Evolutionary conservation across 2,329 filamentous ascomycete genomes (phyloP).

Genomic region (Diplodia mutila): DNA sequence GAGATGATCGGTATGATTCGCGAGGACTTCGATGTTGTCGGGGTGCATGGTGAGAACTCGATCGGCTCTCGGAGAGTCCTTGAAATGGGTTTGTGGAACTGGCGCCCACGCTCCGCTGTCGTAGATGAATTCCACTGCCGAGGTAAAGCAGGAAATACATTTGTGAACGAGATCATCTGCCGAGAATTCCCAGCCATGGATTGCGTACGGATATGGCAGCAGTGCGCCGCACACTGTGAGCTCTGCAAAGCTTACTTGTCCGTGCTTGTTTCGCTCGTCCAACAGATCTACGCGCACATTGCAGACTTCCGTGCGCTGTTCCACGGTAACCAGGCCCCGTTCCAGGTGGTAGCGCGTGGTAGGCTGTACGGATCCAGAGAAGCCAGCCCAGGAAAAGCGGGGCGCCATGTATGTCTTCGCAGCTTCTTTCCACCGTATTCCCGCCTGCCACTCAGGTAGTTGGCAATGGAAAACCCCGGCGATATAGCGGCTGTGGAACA

Average conservation of each 20-base stretch:
- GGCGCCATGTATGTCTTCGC: background rate
- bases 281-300: background rate
- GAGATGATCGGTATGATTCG: too few species aligned
- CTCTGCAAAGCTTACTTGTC: background rate
- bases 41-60: too few species aligned
- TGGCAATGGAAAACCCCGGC: background rate
- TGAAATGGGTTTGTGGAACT: too few species aligned
- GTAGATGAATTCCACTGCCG: too few species aligned
- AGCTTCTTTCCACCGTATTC: too few species aligned
- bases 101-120: too few species aligned
- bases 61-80: too few species aligned
- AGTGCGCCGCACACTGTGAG: background rate
- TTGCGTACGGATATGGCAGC: background rate
- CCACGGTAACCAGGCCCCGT: background rate
- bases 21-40: too few species aligned
- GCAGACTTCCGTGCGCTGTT: background rate
- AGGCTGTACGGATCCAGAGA: background rate
- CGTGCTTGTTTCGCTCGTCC: background rate
- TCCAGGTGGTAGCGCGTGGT: background rate
- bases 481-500: background rate
- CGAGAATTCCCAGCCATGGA: too few species aligned
- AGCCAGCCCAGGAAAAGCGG: background rate
- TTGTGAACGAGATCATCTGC: too few species aligned
- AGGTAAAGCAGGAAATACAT: too few species aligned
- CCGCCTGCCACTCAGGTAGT: background rate